phyloP scores from a whole-genome alignment of 176 grass and related monocot genomes.

The Dactylis glomerata region DNA sequence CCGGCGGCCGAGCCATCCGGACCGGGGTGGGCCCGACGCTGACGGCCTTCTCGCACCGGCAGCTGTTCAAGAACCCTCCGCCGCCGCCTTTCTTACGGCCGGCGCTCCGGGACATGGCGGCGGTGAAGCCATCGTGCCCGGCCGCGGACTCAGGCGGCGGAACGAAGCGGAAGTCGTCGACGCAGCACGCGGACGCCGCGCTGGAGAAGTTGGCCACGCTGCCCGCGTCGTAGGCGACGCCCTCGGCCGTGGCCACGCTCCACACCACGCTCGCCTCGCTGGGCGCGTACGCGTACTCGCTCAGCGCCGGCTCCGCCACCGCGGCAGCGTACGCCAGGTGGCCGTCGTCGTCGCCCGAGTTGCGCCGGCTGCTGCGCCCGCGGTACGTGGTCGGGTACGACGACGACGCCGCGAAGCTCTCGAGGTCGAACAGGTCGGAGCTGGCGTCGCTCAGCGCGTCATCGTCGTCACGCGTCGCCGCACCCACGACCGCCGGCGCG shows the following conservation, averaged over 20 bases:
- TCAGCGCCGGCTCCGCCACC: conserved; percentile 36
- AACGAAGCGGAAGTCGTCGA: conserved; percentile 48
- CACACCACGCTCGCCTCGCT: conserved; percentile 80
- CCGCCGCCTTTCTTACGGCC: conserved; percentile 25
- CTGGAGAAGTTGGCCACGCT: conserved; percentile 72
- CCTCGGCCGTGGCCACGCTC: conserved; percentile 68
- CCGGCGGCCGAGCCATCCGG: conserved; percentile 24
- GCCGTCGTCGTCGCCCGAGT: conserved; percentile 41
- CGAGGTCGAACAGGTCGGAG: conserved; percentile 78
- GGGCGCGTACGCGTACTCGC: conserved; percentile 66
- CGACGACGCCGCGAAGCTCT: conserved; percentile 58
- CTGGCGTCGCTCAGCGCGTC: conserved; percentile 65
- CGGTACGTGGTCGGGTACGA: conserved; percentile 47
- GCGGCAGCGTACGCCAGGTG: conserved; percentile 8
- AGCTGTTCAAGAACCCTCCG: conserved; percentile 44
- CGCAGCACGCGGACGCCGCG: conserved; percentile 52
- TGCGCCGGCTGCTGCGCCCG: conserved; percentile 39
- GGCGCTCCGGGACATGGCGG: conserved; percentile 41
- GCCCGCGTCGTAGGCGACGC: conserved; percentile 42
- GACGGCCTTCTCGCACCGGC: conserved; percentile 71
- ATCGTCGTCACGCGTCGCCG: conserved; percentile 18
- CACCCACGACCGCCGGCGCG: background rate
- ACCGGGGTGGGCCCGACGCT: conserved; percentile 57
- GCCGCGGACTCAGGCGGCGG: background rate
- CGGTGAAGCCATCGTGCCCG: conserved; percentile 38